Base-by-base conservation (phyloP, 2,329 filamentous ascomycete genomes). In the Colletotrichum tropicicola region DNA sequence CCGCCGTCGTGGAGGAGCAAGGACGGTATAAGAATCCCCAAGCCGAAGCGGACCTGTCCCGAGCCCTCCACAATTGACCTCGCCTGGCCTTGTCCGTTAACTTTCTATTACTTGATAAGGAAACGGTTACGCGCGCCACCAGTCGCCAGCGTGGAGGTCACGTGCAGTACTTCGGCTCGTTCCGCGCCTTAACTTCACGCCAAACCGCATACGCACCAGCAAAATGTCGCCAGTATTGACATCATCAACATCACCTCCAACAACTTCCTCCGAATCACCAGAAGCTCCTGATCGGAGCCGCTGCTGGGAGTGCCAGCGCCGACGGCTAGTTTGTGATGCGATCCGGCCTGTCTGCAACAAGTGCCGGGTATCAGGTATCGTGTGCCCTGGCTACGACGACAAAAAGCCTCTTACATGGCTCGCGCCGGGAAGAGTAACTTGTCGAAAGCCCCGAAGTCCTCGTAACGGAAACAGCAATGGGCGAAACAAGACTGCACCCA, bases 221-320 rank as follows among this genome's bases (percentile, higher is more conserved):
- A 10, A 12, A 17, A 39, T 48, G 48, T 19, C 28, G 10, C 17
- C 47, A 23, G 13, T 17, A 28, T 21, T 27, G 19, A 7, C 41
- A n/a, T n/a, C 17, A 4, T 10, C 43, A 17, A 19, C 19, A 25
- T 39, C 30, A 47, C 35, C 25, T 13, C 53, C 45, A 39, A 15
- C 45, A 9, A 4, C 41, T 6, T n/a, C 43, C 12, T 32, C 55
- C 10, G 48, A 27, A 7, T 57, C 32, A 4, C 45, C 51, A 2
- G 44, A 59, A 6, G 25, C 12, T 8, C 25, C 59, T 12, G 55
- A 60, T 10, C 49, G 58, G 5, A 72, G 68, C 49, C 76, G 79
- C 55, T 82, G 79, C 67, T 82, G 78, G 79, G 79, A 80, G 63
- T 82, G 79, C 61, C 76, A 72, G 21, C 75, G 79, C n/a, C 77